phyloP scores from a whole-genome alignment of 164 flowering plant species.

The Annona cherimola region DNA sequence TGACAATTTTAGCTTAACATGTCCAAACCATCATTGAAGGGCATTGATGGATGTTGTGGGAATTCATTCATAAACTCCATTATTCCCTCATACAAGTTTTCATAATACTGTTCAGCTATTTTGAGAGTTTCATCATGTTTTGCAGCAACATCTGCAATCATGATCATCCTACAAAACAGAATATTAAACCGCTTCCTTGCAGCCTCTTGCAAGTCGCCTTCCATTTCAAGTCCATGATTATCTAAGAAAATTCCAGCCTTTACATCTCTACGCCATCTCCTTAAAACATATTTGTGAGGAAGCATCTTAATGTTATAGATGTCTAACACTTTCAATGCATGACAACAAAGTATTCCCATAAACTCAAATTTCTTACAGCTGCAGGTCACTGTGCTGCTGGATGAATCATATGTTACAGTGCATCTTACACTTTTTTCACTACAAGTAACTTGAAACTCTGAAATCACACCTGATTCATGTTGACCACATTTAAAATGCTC shows the following conservation, averaged over 20 bases:
- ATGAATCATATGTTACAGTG: slow-evolving; percentile 8
- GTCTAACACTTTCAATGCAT: slow-evolving; percentile 15
- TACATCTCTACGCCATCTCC: slow-evolving; percentile 15
- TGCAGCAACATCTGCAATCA: no score
- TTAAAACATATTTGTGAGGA: slow-evolving; percentile 6
- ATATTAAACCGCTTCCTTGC: no score
- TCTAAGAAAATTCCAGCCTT: slow-evolving; percentile 6
- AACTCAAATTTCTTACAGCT: slow-evolving; percentile 19
- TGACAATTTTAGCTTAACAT: no score
- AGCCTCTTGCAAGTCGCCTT: neutral
- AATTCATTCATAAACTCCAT: no score
- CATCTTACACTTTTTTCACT: neutral
- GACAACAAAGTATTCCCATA: slow-evolving; percentile 15
- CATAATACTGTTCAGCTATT: no score
- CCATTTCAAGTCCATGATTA: slow-evolving; percentile 1
- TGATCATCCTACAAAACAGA: no score
- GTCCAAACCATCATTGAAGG: no score
- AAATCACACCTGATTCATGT: neutral
- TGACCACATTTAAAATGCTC: neutral
- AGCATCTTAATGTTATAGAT: slow-evolving; percentile 8
- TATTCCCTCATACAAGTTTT: no score
- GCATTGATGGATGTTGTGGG: no score
- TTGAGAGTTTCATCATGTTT: no score
- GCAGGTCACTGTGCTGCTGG: slow-evolving; percentile 6
- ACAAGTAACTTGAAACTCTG: neutral